phyloP scores from a whole-genome alignment of 1,139 yeast species.

The Taphrina confusa region DNA sequence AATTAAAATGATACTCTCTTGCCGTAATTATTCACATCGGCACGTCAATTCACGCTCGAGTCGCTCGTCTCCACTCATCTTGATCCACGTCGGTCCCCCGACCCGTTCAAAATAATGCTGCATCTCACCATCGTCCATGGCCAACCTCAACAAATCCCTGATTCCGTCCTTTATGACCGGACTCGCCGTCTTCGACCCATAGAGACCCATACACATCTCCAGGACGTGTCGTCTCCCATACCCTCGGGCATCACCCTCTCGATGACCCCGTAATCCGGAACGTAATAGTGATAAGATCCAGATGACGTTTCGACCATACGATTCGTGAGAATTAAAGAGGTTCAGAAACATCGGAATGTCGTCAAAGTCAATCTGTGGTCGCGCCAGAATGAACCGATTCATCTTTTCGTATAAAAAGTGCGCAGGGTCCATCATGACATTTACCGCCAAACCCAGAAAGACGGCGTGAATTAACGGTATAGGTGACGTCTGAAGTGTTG shows the following conservation, averaged over 20 bases:
- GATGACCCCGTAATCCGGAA: constrained; percentile 29
- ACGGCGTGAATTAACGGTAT: constrained; percentile 30
- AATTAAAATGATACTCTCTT: neutral
- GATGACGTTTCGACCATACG: constrained; percentile 31
- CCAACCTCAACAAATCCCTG: neutral
- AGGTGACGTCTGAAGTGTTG: constrained; percentile 2
- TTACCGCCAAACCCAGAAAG: constrained; percentile 33
- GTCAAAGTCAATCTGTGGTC: constrained; percentile 35
- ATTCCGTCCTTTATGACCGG: constrained; percentile 8
- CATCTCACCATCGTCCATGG: neutral
- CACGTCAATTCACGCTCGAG: too few relatives aligned
- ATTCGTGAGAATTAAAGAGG: constrained; percentile 23
- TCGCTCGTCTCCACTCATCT: neutral
- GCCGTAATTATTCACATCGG: too few relatives aligned
- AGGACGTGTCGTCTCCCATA: constrained; percentile 31
- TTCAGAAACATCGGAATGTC: constrained; percentile 37
- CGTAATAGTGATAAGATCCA: constrained; percentile 35
- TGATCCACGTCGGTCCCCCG: constrained; percentile 15
- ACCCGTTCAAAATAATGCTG: constrained; percentile 14
- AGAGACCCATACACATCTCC: constrained; percentile 25
- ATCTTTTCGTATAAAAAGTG: constrained; percentile 36
- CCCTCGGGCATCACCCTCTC: neutral
- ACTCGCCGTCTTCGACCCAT: constrained; percentile 16
- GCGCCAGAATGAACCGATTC: constrained; percentile 36
- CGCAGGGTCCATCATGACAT: constrained; percentile 32